Percentiles rank a stretch among this genome's conserved stretches.
Conservation (phyloP, 2,329 filamentous ascomycete genomes). For the Trichoderma simmonsii region DNA sequence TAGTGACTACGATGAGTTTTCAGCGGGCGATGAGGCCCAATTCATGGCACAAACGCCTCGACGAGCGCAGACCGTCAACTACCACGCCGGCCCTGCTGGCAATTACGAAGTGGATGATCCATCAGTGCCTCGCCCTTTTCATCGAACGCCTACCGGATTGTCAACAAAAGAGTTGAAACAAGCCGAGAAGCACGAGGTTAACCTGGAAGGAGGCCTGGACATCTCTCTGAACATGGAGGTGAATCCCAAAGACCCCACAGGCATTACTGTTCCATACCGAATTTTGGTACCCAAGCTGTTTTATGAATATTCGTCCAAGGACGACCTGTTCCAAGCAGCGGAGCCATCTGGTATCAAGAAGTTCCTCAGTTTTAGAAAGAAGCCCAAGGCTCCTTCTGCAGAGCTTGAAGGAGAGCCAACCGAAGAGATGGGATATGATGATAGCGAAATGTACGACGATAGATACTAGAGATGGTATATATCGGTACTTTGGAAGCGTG, state of each 20-base stretch:
- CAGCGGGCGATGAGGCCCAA: slow-evolving; percentile 54
- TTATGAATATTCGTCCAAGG: slow-evolving; percentile 51
- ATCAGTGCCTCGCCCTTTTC: slow-evolving; percentile 46
- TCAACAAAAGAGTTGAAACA: slow-evolving; percentile 59
- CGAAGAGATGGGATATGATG: slow-evolving; percentile 28
- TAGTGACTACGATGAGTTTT: slow-evolving; percentile 47
- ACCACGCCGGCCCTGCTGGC: slow-evolving; percentile 23
- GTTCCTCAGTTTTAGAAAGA: slow-evolving; percentile 44
- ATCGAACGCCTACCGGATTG: slow-evolving; percentile 67
- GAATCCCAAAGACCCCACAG: slow-evolving; percentile 77
- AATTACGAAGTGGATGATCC: slow-evolving; percentile 25
- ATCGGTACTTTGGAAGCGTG: neutral
- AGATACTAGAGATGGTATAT: slow-evolving; percentile 19
- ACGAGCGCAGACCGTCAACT: slow-evolving; percentile 31
- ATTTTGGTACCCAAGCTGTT: slow-evolving; percentile 77
- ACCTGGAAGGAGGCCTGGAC: slow-evolving; percentile 80
- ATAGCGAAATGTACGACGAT: slow-evolving; percentile 22
- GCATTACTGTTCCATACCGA: slow-evolving; percentile 83
- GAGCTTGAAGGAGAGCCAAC: slow-evolving; percentile 21
- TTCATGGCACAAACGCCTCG: slow-evolving; percentile 46
- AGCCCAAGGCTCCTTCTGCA: slow-evolving; percentile 23
- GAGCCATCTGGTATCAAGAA: slow-evolving; percentile 42
- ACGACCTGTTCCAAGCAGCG: slow-evolving; percentile 32
- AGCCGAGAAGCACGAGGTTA: slow-evolving; percentile 56
- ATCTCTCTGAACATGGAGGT: slow-evolving; percentile 89